phyloP scores from a whole-genome alignment of 1,284 basidiomycete genomes.

The Sphagnurus paluster region DNA sequence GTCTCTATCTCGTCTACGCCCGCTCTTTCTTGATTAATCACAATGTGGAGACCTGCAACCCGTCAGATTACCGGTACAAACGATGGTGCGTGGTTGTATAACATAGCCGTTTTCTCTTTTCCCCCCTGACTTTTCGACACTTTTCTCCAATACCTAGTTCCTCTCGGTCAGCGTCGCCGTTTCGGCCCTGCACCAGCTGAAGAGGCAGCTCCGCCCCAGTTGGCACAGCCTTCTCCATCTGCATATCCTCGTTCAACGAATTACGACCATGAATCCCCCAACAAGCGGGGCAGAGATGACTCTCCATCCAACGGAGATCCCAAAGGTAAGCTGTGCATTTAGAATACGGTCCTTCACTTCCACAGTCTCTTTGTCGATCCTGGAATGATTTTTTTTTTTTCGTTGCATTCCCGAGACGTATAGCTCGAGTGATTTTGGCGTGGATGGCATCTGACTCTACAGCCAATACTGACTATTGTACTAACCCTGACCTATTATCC shows the following conservation, averaged over 20 bases:
- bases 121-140: slow-evolving; percentile 20
- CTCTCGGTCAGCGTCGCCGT: slow-evolving; percentile 82
- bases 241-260: slow-evolving; percentile 70
- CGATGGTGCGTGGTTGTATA: slow-evolving; percentile 66
- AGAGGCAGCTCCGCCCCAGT: slow-evolving; percentile 72
- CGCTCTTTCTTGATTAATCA: slow-evolving; percentile 38
- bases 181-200: slow-evolving; percentile 84
- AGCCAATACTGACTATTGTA: slow-evolving; percentile 54
- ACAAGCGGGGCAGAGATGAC: slow-evolving; percentile 61
- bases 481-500: slow-evolving; percentile 53
- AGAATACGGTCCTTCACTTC: slow-evolving; percentile 8
- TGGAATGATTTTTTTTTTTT: slow-evolving; percentile 19
- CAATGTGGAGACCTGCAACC: slow-evolving; percentile 88
- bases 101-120: slow-evolving; percentile 21
- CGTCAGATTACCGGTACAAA: slow-evolving; percentile 83
- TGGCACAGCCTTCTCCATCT: slow-evolving; percentile 83
- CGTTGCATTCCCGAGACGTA: slow-evolving; percentile 14
- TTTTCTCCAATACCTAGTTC: slow-evolving; percentile 42
- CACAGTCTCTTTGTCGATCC: slow-evolving; percentile 13
- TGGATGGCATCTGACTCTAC: slow-evolving; percentile 35
- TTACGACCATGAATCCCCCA: slow-evolving; percentile 51
- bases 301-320: slow-evolving; percentile 51
- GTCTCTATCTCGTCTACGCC: slow-evolving; percentile 22
- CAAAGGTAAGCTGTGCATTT: slow-evolving; percentile 50
- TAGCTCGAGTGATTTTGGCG: slow-evolving; percentile 26